Conservation (phyloP, 495 filamentous ascomycete species). For the Neurospora sp. region DNA sequence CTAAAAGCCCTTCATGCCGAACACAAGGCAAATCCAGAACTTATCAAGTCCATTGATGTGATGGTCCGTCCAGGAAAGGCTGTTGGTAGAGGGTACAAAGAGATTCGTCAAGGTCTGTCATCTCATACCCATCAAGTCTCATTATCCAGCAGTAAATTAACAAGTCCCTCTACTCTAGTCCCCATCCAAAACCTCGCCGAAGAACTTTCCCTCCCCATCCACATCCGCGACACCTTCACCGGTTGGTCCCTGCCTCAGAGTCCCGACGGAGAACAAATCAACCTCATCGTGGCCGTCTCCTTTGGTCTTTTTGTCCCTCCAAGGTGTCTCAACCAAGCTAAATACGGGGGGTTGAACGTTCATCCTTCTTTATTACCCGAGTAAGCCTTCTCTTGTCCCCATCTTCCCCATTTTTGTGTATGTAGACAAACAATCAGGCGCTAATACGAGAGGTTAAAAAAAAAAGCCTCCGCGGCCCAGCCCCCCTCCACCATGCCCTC, state of each 20-base stretch:
- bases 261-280: slow-evolving; percentile 44
- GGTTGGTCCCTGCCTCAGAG: slow-evolving; percentile 56
- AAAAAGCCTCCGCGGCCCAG: slow-evolving; percentile 57
- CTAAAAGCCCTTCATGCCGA: slow-evolving; percentile 60
- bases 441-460: neutral
- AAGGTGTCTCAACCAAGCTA: slow-evolving; percentile 53
- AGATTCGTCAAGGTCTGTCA: slow-evolving; percentile 53
- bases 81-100: slow-evolving; percentile 62
- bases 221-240: slow-evolving; percentile 69
- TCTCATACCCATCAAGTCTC: slow-evolving; percentile 46
- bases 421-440: neutral
- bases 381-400: slow-evolving; percentile 30
- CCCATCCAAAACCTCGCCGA: slow-evolving; percentile 62
- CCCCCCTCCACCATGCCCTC: slow-evolving; percentile 71
- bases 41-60: slow-evolving; percentile 79
- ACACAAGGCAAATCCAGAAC: slow-evolving; percentile 34
- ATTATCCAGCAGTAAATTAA: neutral
- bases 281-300: slow-evolving; percentile 89
- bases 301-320: slow-evolving; percentile 86
- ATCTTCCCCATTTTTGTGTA: too few species aligned
- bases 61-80: slow-evolving; percentile 70
- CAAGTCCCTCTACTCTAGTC: slow-evolving; percentile 37
- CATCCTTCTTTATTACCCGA: slow-evolving; percentile 91
- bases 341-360: slow-evolving; percentile 85
- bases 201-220: slow-evolving; percentile 52